These are phyloP conservation scores for Sporothrix dimorphospora DNA, from an alignment of 2,329 filamentous ascomycete species.

Conservation along the genomic window DNA sequence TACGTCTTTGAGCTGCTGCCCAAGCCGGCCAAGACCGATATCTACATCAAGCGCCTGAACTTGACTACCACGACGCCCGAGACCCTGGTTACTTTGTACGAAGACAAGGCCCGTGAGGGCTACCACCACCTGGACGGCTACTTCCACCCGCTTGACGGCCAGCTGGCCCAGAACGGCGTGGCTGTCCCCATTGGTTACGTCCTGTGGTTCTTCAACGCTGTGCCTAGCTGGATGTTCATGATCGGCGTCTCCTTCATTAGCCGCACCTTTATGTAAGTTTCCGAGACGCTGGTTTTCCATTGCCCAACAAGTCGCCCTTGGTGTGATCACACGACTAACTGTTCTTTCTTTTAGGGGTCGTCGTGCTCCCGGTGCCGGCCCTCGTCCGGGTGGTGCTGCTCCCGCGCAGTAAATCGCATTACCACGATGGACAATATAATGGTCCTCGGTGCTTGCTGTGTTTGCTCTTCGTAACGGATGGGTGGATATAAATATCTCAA, in stretches of 20 bases:
- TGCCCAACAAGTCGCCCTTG: not conserved
- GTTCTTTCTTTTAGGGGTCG: constrained; percentile 43
- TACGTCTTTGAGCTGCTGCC: constrained; percentile 71
- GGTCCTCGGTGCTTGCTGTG: not conserved
- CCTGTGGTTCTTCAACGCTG: constrained; percentile 66
- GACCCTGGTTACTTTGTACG: constrained; percentile 63
- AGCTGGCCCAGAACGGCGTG: constrained; percentile 63
- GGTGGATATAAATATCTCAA: not conserved
- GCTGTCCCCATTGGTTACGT: constrained; percentile 67
- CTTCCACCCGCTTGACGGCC: constrained; percentile 78
- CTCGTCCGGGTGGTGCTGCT: constrained; percentile 27
- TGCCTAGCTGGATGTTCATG: constrained; percentile 80
- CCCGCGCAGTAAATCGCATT: constrained; percentile 13
- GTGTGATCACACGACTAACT: not conserved
- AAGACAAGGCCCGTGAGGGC: constrained; percentile 49
- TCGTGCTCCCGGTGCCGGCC: constrained; percentile 38
- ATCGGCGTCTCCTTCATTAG: constrained; percentile 72
- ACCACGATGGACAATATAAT: not conserved
- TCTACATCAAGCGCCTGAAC: constrained; percentile 70
- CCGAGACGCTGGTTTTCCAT: too few species aligned
- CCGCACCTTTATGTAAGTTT: constrained; percentile 73
- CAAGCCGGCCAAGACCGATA: constrained; percentile 63
- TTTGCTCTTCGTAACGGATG: not conserved
- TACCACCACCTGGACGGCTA: constrained; percentile 60
- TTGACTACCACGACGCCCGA: constrained; percentile 67